Conservation (phyloP, 164 flowering plant species). For the Dillenia suffruticosa region DNA sequence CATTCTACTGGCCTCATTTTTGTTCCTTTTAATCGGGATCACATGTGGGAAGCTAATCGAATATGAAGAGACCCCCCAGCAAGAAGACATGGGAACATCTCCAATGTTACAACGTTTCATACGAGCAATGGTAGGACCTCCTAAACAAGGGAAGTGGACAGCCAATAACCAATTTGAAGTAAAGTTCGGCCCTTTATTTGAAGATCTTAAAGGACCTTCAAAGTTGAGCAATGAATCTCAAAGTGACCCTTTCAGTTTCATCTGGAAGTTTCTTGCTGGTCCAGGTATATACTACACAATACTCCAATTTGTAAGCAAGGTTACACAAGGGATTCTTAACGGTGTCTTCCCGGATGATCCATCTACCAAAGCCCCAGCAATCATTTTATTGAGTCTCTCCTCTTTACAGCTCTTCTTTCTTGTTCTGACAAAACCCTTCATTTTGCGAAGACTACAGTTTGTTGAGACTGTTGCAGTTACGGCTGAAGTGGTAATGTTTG, state of each 20-base stretch:
- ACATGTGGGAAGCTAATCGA: constrained; percentile 83
- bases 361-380: constrained; percentile 44
- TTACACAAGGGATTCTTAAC: constrained; percentile 54
- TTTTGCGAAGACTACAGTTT: constrained; percentile 81
- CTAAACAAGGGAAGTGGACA: constrained; percentile 94
- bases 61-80: constrained; percentile 87
- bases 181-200: constrained; percentile 76
- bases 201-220: constrained; percentile 90
- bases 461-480: constrained; percentile 74
- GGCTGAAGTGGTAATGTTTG: constrained; percentile 57
- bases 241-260: constrained; percentile 89
- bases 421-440: constrained; percentile 89
- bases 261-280: constrained; percentile 82
- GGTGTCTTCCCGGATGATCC: constrained; percentile 40
- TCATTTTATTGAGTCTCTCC: constrained; percentile 51
- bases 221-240: constrained; percentile 96
- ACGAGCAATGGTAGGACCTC: constrained; percentile 75
- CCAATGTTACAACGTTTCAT: constrained; percentile 28
- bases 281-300: constrained; percentile 83
- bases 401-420: constrained; percentile 89
- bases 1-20: constrained; percentile 25
- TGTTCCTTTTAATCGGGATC: constrained; percentile 65
- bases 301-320: constrained; percentile 58
- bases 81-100: constrained; percentile 50
- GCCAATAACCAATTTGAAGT: constrained; percentile 60